These are phyloP conservation scores for Calonectria ilicicola DNA, from an alignment of 2,329 filamentous ascomycete genomes.

Conservation along the genomic window DNA sequence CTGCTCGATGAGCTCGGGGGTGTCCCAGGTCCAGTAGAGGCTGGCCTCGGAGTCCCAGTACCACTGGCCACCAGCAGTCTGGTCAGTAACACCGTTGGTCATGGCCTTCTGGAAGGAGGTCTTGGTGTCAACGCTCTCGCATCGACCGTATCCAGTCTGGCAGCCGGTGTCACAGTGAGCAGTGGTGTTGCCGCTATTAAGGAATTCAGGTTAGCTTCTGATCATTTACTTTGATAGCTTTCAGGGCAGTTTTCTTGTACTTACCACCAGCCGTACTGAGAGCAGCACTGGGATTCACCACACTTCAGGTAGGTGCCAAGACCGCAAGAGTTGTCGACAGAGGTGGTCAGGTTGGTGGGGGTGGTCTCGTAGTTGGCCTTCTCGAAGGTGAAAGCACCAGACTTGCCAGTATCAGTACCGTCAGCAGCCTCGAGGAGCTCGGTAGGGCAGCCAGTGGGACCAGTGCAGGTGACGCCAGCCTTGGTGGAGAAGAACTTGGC, in stretches of 20 bases:
- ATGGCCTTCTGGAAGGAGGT: slow-evolving; percentile 55
- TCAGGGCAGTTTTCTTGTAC: background rate
- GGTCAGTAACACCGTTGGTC: slow-evolving; percentile 55
- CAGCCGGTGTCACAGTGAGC: slow-evolving; percentile 38
- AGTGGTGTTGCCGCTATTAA: slow-evolving; percentile 30
- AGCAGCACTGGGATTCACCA: slow-evolving; percentile 30
- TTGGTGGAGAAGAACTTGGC: slow-evolving; percentile 74
- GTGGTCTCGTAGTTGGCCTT: slow-evolving; percentile 40
- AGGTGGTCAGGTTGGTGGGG: slow-evolving; percentile 32
- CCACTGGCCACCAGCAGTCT: slow-evolving; percentile 65
- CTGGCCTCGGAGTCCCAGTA: slow-evolving; percentile 60
- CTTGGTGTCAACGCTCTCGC: slow-evolving; percentile 33
- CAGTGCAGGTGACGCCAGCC: slow-evolving; percentile 56
- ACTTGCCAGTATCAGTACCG: slow-evolving; percentile 68
- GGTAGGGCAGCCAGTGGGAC: slow-evolving; percentile 69
- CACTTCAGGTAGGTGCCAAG: slow-evolving; percentile 32
- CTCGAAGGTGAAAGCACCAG: slow-evolving; percentile 57
- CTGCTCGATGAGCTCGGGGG: slow-evolving; percentile 56
- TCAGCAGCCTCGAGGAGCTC: slow-evolving; percentile 69
- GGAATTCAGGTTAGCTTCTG: background rate
- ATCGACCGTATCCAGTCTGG: slow-evolving; percentile 33
- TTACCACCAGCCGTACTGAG: slow-evolving; percentile 37
- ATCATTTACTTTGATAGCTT: background rate
- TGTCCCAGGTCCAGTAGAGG: slow-evolving; percentile 70
- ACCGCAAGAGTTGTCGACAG: slow-evolving; percentile 36